phyloP scores from a whole-genome alignment of 2,329 filamentous ascomycete species.

The Exophiala oligosperma region DNA sequence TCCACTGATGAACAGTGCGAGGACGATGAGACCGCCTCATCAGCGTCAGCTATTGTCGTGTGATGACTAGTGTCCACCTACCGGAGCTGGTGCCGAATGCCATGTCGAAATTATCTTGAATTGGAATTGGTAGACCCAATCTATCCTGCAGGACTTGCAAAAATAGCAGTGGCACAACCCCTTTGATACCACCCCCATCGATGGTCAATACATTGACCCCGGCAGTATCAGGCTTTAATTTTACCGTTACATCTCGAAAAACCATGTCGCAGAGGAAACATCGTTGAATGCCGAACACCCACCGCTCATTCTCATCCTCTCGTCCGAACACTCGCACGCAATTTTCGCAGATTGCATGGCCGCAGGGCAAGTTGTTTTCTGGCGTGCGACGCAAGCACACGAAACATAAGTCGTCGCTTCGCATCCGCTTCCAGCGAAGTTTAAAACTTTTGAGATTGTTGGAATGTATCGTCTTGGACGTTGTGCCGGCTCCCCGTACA shows the following conservation, averaged over 20 bases:
- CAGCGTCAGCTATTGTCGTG: slow-evolving; percentile 4
- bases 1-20: slow-evolving; percentile 22
- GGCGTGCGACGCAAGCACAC: slow-evolving; percentile 17
- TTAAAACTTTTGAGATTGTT: slow-evolving; percentile 16
- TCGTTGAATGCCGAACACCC: slow-evolving; percentile 4
- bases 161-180: slow-evolving; percentile 26
- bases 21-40: slow-evolving; percentile 24
- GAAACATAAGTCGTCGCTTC: slow-evolving; percentile 18
- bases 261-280: slow-evolving; percentile 12
- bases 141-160: slow-evolving; percentile 9
- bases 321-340: slow-evolving; percentile 15
- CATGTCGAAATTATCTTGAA: slow-evolving; percentile 18
- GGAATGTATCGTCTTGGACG: slow-evolving; percentile 16
- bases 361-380: slow-evolving; percentile 13
- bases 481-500: slow-evolving; percentile 7
- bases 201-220: slow-evolving; percentile 32
- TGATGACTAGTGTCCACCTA: slow-evolving; percentile 7
- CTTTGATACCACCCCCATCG: slow-evolving; percentile 30
- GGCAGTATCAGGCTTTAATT: slow-evolving; percentile 28
- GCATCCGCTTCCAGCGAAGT: slow-evolving; percentile 11
- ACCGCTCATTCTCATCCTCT: slow-evolving; percentile 3
- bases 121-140: slow-evolving; percentile 9
- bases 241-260: slow-evolving; percentile 7
- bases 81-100: slow-evolving; percentile 16
- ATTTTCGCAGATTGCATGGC: slow-evolving; percentile 15